Evolutionary conservation across 2,329 filamentous ascomycete species (phyloP).

Genomic region (Hypoxylon sp.): DNA sequence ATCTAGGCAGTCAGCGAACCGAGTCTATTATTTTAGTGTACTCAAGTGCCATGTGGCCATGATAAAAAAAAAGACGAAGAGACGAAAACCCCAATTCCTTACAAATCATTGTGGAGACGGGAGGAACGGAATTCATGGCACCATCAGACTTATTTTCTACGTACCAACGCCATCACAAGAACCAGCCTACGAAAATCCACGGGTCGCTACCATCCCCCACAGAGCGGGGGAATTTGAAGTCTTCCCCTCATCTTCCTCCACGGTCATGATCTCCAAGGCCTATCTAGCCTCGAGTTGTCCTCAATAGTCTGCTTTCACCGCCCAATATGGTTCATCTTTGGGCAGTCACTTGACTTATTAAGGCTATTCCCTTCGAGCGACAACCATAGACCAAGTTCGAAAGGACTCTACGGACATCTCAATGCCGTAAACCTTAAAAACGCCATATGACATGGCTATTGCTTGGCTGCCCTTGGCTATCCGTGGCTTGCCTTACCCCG

Average conservation of each 20-base stretch:
- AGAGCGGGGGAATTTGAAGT: slow-evolving; percentile 32
- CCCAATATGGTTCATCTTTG: slow-evolving; percentile 18
- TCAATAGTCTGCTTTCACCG: slow-evolving; percentile 32
- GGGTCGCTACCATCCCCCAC: slow-evolving; percentile 31
- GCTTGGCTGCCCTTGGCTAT: slow-evolving; percentile 19
- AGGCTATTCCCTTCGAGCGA: slow-evolving; percentile 36
- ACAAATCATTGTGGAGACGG: slow-evolving; percentile 1
- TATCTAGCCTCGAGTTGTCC: slow-evolving; percentile 11
- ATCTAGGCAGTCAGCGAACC: slow-evolving; percentile 2
- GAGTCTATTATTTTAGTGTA: slow-evolving; percentile 5
- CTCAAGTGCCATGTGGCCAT: not conserved
- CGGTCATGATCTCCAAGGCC: slow-evolving; percentile 33
- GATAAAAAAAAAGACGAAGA: not conserved
- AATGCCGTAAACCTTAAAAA: slow-evolving; percentile 21
- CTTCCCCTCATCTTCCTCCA: slow-evolving; percentile 35
- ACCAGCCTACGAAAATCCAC: slow-evolving; percentile 14
- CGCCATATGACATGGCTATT: slow-evolving; percentile 14
- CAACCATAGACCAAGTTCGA: slow-evolving; percentile 4
- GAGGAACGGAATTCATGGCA: slow-evolving; percentile 9
- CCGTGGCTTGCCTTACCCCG: slow-evolving; percentile 29
- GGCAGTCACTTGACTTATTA: slow-evolving; percentile 30
- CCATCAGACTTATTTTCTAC: slow-evolving; percentile 4
- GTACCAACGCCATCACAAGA: slow-evolving; percentile 11
- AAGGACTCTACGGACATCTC: slow-evolving; percentile 16
- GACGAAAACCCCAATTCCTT: not conserved